Evolutionary conservation across 2,329 filamentous ascomycete genomes (phyloP).

Genomic region (Sordariomycetes sp.): DNA sequence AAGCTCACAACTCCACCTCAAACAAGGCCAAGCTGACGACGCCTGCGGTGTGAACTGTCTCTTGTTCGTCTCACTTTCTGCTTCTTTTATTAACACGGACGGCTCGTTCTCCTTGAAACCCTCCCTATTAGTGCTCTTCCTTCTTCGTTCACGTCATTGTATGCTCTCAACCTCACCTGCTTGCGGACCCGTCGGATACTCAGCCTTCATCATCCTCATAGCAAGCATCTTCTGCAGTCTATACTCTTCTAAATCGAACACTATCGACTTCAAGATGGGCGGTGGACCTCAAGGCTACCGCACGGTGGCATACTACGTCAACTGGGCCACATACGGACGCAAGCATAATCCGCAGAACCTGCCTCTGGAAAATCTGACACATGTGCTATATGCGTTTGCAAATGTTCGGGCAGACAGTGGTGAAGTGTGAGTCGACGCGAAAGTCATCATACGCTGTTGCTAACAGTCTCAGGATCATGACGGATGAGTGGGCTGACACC

Average conservation of each 20-base stretch:
- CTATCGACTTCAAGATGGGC: conserved; percentile 19
- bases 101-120: too few species aligned
- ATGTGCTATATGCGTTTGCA: conserved; percentile 85
- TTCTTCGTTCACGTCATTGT: too few species aligned
- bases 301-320: conserved; percentile 65
- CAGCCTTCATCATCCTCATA: too few species aligned
- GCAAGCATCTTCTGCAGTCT: conserved; percentile 1
- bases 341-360: conserved; percentile 82
- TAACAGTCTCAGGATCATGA: conserved; percentile 31
- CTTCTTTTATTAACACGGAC: not conserved
- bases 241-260: too few species aligned
- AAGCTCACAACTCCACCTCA: not conserved
- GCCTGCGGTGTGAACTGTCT: too few species aligned
- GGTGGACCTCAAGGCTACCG: conserved; percentile 45
- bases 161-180: too few species aligned
- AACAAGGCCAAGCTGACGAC: conserved; percentile 3
- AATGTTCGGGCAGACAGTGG: conserved; percentile 73
- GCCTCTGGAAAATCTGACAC: conserved; percentile 71
- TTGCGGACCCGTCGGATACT: too few species aligned
- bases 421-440: conserved; percentile 51
- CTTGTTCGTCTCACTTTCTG: too few species aligned
- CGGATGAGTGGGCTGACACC: conserved; percentile 55
- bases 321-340: conserved; percentile 81
- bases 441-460: conserved; percentile 2
- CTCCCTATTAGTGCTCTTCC: too few species aligned